phyloP scores from a whole-genome alignment of 495 filamentous ascomycete genomes.

The Lentithecium fluviatile region DNA sequence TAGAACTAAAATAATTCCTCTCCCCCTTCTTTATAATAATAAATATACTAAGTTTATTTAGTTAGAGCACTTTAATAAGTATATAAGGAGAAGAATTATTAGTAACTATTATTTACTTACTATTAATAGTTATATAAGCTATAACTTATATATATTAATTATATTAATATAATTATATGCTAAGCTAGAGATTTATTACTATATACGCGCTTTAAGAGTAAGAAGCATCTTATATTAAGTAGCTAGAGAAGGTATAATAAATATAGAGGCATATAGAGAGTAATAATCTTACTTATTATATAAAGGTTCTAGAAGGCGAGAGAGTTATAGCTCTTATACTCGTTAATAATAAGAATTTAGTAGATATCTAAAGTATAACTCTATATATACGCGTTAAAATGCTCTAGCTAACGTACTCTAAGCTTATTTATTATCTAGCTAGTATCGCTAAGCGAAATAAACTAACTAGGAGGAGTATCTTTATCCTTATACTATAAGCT shows the following conservation, averaged over 20 bases:
- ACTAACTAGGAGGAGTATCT: constrained; percentile 22
- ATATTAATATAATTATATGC: no score
- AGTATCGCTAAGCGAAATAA: constrained; percentile 20
- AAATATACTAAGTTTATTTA: no score
- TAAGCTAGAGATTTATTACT: background rate
- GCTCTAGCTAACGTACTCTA: constrained; percentile 15
- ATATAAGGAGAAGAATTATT: no score
- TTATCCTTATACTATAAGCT: constrained; percentile 37
- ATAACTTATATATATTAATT: no score
- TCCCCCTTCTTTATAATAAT: no score
- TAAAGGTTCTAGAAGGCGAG: constrained; percentile 36
- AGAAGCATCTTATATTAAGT: constrained; percentile 20
- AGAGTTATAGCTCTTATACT: constrained; percentile 32
- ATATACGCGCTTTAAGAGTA: constrained; percentile 12
- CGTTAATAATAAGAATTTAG: constrained; percentile 41
- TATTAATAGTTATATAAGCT: no score
- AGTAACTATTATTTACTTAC: no score
- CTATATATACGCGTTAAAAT: constrained; percentile 25
- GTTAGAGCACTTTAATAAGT: no score
- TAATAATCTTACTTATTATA: constrained; percentile 37
- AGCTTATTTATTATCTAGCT: constrained; percentile 31
- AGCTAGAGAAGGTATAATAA: constrained; percentile 20
- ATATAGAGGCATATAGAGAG: constrained; percentile 31
- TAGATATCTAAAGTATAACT: constrained; percentile 9
- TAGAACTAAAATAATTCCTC: no score